These are phyloP conservation scores for Betula pendula DNA, from an alignment of 306 rosid genomes.

Conservation along the genomic window DNA sequence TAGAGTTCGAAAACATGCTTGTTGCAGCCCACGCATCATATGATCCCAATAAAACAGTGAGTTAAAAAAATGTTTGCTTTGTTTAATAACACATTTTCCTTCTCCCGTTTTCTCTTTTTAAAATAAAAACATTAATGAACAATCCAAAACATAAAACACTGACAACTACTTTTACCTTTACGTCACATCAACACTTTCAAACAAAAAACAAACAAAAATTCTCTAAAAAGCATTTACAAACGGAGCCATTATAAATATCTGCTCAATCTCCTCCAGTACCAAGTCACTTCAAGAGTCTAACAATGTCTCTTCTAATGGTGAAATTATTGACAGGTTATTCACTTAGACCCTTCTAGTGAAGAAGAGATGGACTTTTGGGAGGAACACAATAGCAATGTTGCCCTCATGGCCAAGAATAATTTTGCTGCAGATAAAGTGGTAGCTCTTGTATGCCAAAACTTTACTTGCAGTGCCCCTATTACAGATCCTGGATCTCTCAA, in stretches of 20 bases:
- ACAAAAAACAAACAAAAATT: too few relatives aligned
- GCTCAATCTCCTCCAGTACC: background rate
- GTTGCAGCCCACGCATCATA: slow-evolving; percentile 64
- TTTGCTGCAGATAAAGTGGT: slow-evolving; percentile 48
- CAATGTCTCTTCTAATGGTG: background rate
- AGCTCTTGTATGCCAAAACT: slow-evolving; percentile 84
- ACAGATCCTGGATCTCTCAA: slow-evolving; percentile 48
- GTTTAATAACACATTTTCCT: too few relatives aligned
- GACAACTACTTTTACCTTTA: too few relatives aligned
- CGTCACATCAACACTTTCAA: too few relatives aligned
- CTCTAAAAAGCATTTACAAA: too few relatives aligned
- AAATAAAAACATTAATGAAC: too few relatives aligned
- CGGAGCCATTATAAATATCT: background rate
- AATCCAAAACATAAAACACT: too few relatives aligned
- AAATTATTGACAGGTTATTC: slow-evolving; percentile 61
- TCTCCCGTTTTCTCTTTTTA: too few relatives aligned
- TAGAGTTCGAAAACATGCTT: slow-evolving; percentile 68
- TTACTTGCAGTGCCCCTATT: slow-evolving; percentile 71
- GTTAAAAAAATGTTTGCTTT: slow-evolving; percentile 7
- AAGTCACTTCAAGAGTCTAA: background rate
- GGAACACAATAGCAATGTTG: slow-evolving; percentile 58
- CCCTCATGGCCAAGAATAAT: slow-evolving; percentile 71
- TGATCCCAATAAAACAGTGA: slow-evolving; percentile 81
- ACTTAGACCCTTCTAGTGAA: slow-evolving; percentile 60
- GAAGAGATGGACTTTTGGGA: slow-evolving; percentile 90